Conservation (phyloP, 352 stramenopile genomes). For the Discostella stelligera region DNA sequence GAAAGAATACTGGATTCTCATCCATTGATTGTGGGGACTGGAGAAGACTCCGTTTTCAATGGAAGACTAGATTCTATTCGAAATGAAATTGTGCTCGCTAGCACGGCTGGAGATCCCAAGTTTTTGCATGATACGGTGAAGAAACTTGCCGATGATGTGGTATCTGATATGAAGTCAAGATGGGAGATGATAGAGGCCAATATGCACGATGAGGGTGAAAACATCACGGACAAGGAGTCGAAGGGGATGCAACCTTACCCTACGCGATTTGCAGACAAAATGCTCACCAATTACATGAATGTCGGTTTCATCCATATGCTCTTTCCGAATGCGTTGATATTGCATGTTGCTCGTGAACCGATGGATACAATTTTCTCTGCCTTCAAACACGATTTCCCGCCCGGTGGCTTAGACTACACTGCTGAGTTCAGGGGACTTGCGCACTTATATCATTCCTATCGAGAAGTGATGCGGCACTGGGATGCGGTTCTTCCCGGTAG, state of each 20-base stretch:
- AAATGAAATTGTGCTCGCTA: conserved; percentile 68
- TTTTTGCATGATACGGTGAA: conserved; percentile 44
- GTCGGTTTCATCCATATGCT: conserved; percentile 81
- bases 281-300: conserved; percentile 82
- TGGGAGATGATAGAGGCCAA: conserved; percentile 64
- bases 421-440: conserved; percentile 63
- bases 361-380: conserved; percentile 79
- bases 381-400: conserved; percentile 80
- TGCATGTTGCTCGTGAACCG: conserved; percentile 69
- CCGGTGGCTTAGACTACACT: conserved; percentile 75
- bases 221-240: background rate
- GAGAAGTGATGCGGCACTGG: conserved; percentile 76
- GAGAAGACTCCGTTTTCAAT: conserved; percentile 82
- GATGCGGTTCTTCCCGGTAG: conserved; percentile 67
- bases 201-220: conserved; percentile 19
- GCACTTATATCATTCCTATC: conserved; percentile 64
- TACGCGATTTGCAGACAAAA: conserved; percentile 74
- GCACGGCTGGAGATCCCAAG: conserved; percentile 36
- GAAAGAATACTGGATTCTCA: conserved; percentile 79
- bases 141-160: conserved; percentile 60
- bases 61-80: conserved; percentile 63
- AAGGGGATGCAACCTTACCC: conserved; percentile 20
- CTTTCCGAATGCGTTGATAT: conserved; percentile 77
- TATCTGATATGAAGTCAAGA: conserved; percentile 60
- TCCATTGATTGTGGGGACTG: conserved; percentile 72